Percentiles rank a stretch among this genome's conserved stretches.
Evolutionary conservation across 306 rosid genomes (phyloP).

Genomic region (Quercus berberidifolia): DNA sequence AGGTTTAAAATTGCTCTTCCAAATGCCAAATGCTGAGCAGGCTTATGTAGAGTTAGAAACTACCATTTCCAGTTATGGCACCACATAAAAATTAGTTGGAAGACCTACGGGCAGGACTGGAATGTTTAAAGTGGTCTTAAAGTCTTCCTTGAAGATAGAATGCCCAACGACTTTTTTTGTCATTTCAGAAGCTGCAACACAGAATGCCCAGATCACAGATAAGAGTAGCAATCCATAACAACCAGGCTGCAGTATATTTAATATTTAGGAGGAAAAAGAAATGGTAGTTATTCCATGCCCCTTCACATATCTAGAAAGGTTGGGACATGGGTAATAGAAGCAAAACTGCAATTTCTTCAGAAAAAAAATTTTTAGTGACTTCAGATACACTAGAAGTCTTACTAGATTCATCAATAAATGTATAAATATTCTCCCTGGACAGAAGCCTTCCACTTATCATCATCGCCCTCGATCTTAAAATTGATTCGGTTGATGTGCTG

Average conservation of each 20-base stretch:
- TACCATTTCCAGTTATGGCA: not conserved
- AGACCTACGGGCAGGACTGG: not conserved
- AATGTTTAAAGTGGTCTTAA: not conserved
- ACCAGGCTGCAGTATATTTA: not conserved
- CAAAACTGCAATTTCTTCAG: no score
- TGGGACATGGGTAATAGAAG: no score
- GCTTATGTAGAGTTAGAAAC: not conserved
- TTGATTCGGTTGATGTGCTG: constrained; percentile 48
- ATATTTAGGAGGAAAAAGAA: not conserved
- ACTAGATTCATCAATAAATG: constrained; percentile 66
- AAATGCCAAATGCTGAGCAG: not conserved
- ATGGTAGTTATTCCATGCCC: not conserved
- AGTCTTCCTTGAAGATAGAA: not conserved
- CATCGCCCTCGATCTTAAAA: constrained; percentile 78
- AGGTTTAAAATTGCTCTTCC: not conserved
- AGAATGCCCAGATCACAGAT: not conserved
- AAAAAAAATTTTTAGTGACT: not conserved
- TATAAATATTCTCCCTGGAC: constrained; percentile 48
- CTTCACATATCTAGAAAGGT: not conserved
- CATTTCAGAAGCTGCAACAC: not conserved
- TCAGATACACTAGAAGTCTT: constrained; percentile 28
- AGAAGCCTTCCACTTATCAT: constrained; percentile 83
- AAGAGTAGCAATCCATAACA: not conserved
- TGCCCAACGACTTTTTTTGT: not conserved
- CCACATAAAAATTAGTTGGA: not conserved